These are phyloP conservation scores for Phalaenopsis aphrodite DNA, from an alignment of 106 monocot species.

Conservation along the genomic window DNA sequence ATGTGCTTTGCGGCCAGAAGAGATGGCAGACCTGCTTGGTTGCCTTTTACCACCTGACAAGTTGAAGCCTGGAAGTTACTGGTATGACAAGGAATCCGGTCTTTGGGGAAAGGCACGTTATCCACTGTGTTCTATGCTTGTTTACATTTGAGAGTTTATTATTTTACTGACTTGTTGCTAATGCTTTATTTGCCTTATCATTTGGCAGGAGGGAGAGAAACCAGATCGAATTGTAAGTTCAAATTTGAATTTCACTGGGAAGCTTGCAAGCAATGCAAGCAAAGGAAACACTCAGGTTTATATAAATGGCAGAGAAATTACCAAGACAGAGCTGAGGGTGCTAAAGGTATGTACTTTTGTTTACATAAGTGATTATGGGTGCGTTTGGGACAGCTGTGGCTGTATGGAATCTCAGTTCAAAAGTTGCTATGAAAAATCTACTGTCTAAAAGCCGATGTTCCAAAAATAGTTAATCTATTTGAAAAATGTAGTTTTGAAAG, in stretches of 20 bases:
- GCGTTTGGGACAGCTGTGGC: neutral
- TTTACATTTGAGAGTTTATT: neutral
- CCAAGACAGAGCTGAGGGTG: slow-evolving; percentile 68
- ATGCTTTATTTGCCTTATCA: neutral
- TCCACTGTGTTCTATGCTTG: neutral
- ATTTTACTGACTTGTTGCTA: neutral
- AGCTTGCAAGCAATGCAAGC: slow-evolving; percentile 69
- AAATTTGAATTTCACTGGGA: slow-evolving; percentile 79
- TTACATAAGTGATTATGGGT: neutral
- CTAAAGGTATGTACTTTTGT: slow-evolving; percentile 41
- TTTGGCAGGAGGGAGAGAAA: slow-evolving; percentile 74
- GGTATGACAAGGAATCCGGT: slow-evolving; percentile 98
- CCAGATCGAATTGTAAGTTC: slow-evolving; percentile 80
- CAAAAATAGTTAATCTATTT: neutral
- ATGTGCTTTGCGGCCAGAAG: slow-evolving; percentile 55
- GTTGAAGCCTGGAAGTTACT: slow-evolving; percentile 86
- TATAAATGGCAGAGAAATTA: slow-evolving; percentile 90
- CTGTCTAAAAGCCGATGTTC: too few species aligned
- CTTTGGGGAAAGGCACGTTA: slow-evolving; percentile 85
- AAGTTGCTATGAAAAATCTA: too few species aligned
- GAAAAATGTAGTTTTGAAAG: too few species aligned
- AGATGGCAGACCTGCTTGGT: slow-evolving; percentile 83
- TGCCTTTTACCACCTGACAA: slow-evolving; percentile 74
- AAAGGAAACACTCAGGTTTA: slow-evolving; percentile 86
- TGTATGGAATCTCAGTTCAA: too few species aligned